phyloP scores from a whole-genome alignment of 2,329 filamentous ascomycete species.

The Colletotrichum chrysophilum region DNA sequence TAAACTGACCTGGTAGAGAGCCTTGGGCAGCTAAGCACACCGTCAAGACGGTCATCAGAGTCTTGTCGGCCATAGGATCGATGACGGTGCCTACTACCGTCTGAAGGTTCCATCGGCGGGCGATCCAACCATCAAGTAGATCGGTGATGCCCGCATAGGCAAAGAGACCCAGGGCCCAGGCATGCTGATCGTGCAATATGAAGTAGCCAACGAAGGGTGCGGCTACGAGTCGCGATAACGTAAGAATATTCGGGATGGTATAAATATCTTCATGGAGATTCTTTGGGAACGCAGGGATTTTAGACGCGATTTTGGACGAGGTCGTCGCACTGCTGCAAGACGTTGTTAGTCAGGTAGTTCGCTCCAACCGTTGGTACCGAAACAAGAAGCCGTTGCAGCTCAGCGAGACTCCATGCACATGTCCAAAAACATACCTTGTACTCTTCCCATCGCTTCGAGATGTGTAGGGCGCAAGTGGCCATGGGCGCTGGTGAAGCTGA shows the following conservation, averaged over 20 bases:
- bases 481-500: neutral
- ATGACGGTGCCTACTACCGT: slow-evolving; percentile 96
- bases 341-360: neutral
- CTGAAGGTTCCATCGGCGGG: slow-evolving; percentile 83
- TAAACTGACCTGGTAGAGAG: slow-evolving; percentile 72
- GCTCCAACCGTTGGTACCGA: neutral
- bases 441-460: neutral
- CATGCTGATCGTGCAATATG: slow-evolving; percentile 81
- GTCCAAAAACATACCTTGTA: neutral
- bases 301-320: neutral
- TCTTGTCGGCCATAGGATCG: slow-evolving; percentile 96
- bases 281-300: neutral
- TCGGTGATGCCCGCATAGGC: slow-evolving; percentile 92
- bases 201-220: slow-evolving; percentile 89
- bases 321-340: neutral
- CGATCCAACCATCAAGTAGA: slow-evolving; percentile 92
- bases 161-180: slow-evolving; percentile 83
- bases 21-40: slow-evolving; percentile 85
- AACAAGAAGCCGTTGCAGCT: neutral
- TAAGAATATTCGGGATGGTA: slow-evolving; percentile 93
- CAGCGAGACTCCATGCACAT: neutral
- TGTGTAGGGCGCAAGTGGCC: neutral
- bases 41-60: slow-evolving; percentile 91
- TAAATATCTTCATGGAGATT: slow-evolving; percentile 85
- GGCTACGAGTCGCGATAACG: slow-evolving; percentile 81